phyloP scores from a whole-genome alignment of 73 alveolate species.

The Tetrahymena borealis region DNA sequence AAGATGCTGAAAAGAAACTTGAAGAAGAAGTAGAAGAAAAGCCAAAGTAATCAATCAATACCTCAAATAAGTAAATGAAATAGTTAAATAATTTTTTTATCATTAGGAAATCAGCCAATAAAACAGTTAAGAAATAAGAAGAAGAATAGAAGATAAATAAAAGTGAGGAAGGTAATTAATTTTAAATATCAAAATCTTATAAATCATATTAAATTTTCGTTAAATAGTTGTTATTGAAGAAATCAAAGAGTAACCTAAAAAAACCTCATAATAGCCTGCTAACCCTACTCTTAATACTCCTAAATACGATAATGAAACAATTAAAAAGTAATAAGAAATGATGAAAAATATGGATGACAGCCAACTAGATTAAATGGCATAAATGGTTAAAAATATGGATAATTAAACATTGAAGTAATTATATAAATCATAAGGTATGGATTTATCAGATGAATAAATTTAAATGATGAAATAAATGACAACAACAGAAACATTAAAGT shows the following conservation, averaged over 20 bases:
- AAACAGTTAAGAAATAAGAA: conserved; percentile 34
- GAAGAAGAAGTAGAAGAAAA: not conserved
- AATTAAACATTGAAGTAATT: conserved; percentile 49
- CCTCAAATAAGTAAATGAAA: not conserved
- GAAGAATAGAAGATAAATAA: conserved; percentile 22
- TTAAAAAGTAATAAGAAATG: conserved; percentile 30
- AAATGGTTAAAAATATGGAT: conserved; percentile 53
- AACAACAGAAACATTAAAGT: conserved; percentile 42
- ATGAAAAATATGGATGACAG: conserved; percentile 58
- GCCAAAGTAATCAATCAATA: too few species aligned
- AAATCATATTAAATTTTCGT: not conserved
- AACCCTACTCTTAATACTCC: too few species aligned
- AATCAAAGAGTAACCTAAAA: conserved; percentile 7
- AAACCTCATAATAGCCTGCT: too few species aligned
- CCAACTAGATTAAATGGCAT: conserved; percentile 37
- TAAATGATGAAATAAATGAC: conserved; percentile 49
- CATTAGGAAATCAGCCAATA: conserved; percentile 11
- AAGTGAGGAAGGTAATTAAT: conserved; percentile 37
- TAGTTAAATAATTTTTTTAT: not conserved
- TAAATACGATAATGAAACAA: not conserved
- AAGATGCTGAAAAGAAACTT: conserved; percentile 13
- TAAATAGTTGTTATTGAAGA: not conserved
- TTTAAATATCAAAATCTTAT: conserved; percentile 43
- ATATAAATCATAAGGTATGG: conserved; percentile 60
- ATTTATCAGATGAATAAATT: conserved; percentile 55